Evolutionary conservation across 345 rosid genomes (phyloP), one percentile per base, ranked within the genome.

Genomic region (Gossypium ekmanianum): DNA sequence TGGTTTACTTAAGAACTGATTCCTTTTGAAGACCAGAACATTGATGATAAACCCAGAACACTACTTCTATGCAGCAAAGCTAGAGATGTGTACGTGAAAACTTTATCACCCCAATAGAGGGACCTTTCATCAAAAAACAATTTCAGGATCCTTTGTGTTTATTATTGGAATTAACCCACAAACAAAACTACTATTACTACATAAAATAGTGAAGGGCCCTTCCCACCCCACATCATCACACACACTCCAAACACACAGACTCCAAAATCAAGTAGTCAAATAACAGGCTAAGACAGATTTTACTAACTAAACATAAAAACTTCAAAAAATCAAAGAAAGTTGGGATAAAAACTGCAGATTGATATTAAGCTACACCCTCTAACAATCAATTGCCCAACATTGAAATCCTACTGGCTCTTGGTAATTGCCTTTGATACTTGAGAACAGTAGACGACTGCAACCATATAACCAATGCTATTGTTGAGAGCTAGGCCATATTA

Each of bases 261-360:
- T 65, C 39, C 17, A 11, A 18, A 65, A 20, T 7, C 51, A 43
- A 18, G 51, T 41, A 43, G 48, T 43, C 51, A 43, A 11, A 18
- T 65, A n/a, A 22, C 71, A 67, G 52, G 71, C 34, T 66, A 66
- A 44, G 34, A 66, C n/a, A 66, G 17, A 47, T 45, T 67, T 14
- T 44, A 13, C 55, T 13, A 67, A 45, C 39, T 5, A 22, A 11
- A 45, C 24, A 45, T 2, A 45, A 41, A 22, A 20, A 18, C 1
- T 11, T 12, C 2, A 7, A 16, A 63, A 63, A 65, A 12, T 2
- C 0, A 24, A 16, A 62, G 11, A 16, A 45, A 2, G 5, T 45
- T 67, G 34, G n/a, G 39, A 45, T 43, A 61, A 64, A 45, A 11
- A 67, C 39, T 5, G 39, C 34, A 45, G 29, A 22, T 12, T 22